Conservation (phyloP, 345 rosid species). For the Viola odorata region DNA sequence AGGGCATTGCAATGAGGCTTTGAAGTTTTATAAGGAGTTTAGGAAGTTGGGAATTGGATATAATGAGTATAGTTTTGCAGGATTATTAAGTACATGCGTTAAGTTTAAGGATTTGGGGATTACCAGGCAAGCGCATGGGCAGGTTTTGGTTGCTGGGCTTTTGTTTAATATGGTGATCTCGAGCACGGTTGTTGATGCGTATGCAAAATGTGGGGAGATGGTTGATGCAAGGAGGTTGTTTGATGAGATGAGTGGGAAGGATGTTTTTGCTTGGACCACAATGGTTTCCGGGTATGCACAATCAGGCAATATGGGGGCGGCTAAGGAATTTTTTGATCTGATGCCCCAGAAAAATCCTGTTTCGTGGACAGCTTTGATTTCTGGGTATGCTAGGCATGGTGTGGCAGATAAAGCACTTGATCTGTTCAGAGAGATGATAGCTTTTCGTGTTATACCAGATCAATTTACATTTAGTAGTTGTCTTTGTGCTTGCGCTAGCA, state of each 20-base stretch:
- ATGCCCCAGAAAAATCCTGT: constrained; percentile 64
- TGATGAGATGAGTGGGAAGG: constrained; percentile 59
- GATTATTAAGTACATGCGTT: constrained; percentile 57
- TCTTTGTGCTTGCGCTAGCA: constrained; percentile 70
- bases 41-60: constrained; percentile 43
- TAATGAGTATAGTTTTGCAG: constrained; percentile 63
- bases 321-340: constrained; percentile 43
- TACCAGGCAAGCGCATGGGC: constrained; percentile 66
- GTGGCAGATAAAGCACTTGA: constrained; percentile 42
- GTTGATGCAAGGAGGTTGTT: constrained; percentile 46
- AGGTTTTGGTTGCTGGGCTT: constrained; percentile 61
- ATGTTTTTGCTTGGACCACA: constrained; percentile 64
- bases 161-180: constrained; percentile 49
- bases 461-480: constrained; percentile 76
- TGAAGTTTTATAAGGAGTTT: constrained; percentile 48
- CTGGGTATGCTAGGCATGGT: constrained; percentile 66
- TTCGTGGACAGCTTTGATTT: constrained; percentile 75
- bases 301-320: constrained; percentile 56
- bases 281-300: constrained; percentile 68
- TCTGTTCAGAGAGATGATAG: constrained; percentile 50
- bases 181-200: constrained; percentile 53
- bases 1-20: constrained; percentile 36
- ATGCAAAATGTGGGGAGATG: constrained; percentile 62
- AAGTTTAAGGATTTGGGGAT: constrained; percentile 40
- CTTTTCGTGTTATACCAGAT: constrained; percentile 41